These are phyloP conservation scores for Cystofilobasidium capitatum DNA, from an alignment of 768 basidiomycete genomes.

Conservation along the genomic window DNA sequence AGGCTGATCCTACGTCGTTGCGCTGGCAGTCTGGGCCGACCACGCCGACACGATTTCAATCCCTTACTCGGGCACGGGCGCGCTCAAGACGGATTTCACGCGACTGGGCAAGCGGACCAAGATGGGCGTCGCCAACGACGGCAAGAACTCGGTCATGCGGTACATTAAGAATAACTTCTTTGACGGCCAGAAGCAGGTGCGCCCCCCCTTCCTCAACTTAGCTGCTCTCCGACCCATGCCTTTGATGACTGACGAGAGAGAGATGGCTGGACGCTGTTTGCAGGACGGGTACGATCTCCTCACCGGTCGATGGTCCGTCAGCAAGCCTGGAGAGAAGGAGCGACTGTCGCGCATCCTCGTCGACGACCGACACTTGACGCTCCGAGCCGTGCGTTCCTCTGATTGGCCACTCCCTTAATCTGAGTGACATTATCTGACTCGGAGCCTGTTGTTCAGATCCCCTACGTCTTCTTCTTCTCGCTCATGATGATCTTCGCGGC, in stretches of 20 bases:
- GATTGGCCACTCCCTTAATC: neutral
- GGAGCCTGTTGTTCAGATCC: constrained; percentile 51
- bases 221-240: neutral
- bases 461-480: constrained; percentile 50
- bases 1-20: neutral
- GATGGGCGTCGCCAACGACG: constrained; percentile 72
- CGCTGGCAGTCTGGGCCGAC: constrained; percentile 78
- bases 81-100: constrained; percentile 83
- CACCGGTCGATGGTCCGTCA: constrained; percentile 79
- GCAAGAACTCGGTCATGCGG: constrained; percentile 68
- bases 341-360: constrained; percentile 58
- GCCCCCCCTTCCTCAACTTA: constrained; percentile 23
- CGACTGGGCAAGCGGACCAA: constrained; percentile 72
- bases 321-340: constrained; percentile 41
- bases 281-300: constrained; percentile 91
- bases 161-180: constrained; percentile 96
- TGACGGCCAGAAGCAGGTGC: constrained; percentile 80
- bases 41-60: constrained; percentile 83
- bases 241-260: neutral
- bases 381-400: constrained; percentile 59
- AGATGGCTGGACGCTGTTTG: neutral
- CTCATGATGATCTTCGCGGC: constrained; percentile 49
- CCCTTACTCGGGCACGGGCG: constrained; percentile 90
- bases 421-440: constrained; percentile 20
- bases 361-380: constrained; percentile 69